Conservation (phyloP, 73 alveolate species). For the Stentor coeruleus region DNA sequence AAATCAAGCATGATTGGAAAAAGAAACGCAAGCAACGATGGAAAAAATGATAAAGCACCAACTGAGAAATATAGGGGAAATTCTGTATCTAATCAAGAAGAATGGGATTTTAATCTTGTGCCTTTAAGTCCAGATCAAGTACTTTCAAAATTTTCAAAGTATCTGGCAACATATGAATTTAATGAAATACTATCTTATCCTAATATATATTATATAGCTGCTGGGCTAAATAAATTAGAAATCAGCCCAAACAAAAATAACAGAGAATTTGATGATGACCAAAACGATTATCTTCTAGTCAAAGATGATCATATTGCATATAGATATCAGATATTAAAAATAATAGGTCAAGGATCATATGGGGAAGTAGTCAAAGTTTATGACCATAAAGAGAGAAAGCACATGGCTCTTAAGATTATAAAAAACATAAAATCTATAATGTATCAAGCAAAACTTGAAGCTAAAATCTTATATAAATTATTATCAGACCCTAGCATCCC, state of each 20-base stretch:
- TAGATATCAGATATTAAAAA: neutral
- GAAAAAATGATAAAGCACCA: too few relatives aligned
- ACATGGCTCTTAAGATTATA: conserved; percentile 27
- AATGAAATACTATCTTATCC: neutral
- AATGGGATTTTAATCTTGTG: neutral
- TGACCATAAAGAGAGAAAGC: neutral
- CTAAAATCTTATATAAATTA: neutral
- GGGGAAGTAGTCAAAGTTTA: conserved; percentile 21
- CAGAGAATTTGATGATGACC: neutral
- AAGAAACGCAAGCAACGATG: too few relatives aligned
- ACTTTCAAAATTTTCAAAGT: neutral
- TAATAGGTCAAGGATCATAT: conserved; percentile 27
- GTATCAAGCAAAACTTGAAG: conserved; percentile 26
- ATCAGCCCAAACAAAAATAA: neutral
- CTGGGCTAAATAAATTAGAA: neutral
- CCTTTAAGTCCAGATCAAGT: neutral
- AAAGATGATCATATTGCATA: neutral
- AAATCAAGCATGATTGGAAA: too few relatives aligned
- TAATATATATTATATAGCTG: neutral
- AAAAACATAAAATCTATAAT: neutral
- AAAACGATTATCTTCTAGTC: neutral
- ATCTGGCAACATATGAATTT: neutral
- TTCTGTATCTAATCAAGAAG: neutral
- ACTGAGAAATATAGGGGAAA: conserved; percentile 4
- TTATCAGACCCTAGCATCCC: too few relatives aligned